phyloP scores from a whole-genome alignment of 1,139 yeast species.

The Magnusiomyces suaveolens region DNA sequence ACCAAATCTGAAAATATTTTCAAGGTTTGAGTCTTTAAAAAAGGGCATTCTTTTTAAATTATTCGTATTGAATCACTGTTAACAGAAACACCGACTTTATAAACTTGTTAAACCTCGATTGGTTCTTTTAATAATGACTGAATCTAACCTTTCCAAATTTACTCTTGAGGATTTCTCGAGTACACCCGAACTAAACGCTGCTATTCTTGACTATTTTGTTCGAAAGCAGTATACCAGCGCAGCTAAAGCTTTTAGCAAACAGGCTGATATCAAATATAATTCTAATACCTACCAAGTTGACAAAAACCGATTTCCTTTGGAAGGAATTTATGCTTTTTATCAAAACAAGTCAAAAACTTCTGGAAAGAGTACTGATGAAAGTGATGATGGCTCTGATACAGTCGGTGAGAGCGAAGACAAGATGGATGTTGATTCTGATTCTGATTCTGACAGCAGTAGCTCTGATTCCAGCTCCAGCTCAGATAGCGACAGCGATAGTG shows the following conservation, averaged over 20 bases:
- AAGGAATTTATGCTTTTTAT: background rate
- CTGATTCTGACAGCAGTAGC: slow-evolving; percentile 9
- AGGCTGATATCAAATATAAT: slow-evolving; percentile 8
- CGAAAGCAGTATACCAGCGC: slow-evolving; percentile 18
- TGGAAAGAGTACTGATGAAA: slow-evolving; percentile 6
- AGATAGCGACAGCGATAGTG: slow-evolving; percentile 7
- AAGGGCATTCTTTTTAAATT: too few relatives aligned
- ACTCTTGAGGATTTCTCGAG: background rate
- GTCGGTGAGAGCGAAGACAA: slow-evolving; percentile 16
- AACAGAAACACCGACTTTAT: too few relatives aligned
- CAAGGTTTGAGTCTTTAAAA: too few relatives aligned
- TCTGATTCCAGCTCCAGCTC: slow-evolving; percentile 20
- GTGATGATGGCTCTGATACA: slow-evolving; percentile 11
- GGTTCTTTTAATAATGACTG: background rate
- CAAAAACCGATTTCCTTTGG: background rate
- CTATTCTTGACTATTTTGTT: slow-evolving; percentile 15
- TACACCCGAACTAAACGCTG: slow-evolving; percentile 14
- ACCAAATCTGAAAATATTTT: too few relatives aligned
- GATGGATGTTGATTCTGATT: slow-evolving; percentile 9
- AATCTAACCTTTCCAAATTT: background rate
- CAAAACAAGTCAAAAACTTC: background rate
- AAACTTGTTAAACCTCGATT: background rate
- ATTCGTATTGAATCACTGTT: too few relatives aligned
- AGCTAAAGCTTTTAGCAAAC: slow-evolving; percentile 19
- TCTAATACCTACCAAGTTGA: background rate